Evolutionary conservation across 2,329 filamentous ascomycete genomes (phyloP), one percentile per base, ranked within the genome.

Genomic region (Hymenoscyphus scutula): DNA sequence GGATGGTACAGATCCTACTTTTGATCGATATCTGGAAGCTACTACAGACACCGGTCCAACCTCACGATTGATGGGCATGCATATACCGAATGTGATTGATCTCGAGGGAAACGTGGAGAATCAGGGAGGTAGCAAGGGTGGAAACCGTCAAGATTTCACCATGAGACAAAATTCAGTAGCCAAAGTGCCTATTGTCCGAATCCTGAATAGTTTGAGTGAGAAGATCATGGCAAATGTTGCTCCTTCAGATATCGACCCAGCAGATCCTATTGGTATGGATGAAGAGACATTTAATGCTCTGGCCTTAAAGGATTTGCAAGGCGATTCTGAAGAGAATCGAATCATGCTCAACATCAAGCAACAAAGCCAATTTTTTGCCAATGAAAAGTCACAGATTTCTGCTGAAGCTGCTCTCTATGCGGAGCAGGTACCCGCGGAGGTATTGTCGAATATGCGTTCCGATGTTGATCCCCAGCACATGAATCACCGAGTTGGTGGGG

Each of bases 91-190:
- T 70, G 93, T 96, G 67, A 93, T 99, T 69, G 90, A 99, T 74
- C 77, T 99, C 29, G 91, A 94, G 73, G 95, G 89, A 32, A 99
- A 99, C 72, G 95, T 98, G 77, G 91, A 95, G 75, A 94, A 99
- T 71, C 88, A 96, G 75, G 96, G 92, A 69, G 91, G 93, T 59
- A 85, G 89, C 71, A 88, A 84, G 70, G 78, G 83, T 65, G 95
- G 95, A 57, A 98, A 99, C 74, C 83, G 89, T 59, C 92, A 94
- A 61, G 92, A 98, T 73, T 79, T 90, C 38, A 95, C 96, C 67
- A 97, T 98, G 92, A 85, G 91, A 37, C 92, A 92, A 1, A 82
- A 82, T 2, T 82, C 87, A 11, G 79, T 84, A 55, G 85, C 89
- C 54, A 94, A 95, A 73, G 88, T 95, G 1, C 93, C 92, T 11